Evolutionary conservation across 192 early-diverging fungal genomes (phyloP), one percentile per base, ranked within the genome.

Genomic region (Coemansia brasiliensis): DNA sequence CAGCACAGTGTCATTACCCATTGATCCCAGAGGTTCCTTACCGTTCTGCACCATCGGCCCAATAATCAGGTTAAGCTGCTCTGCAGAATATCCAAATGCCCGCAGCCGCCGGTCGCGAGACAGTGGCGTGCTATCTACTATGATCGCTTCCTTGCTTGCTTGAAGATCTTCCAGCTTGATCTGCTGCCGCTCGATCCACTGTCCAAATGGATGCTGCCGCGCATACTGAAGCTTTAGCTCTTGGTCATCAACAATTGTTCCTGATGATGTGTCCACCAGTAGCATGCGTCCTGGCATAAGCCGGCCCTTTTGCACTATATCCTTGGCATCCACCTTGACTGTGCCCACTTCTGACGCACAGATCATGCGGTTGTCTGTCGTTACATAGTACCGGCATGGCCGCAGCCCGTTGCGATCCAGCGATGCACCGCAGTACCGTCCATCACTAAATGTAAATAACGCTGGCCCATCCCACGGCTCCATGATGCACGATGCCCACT

Each of bases 401-500:
- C 95, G 88, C 39, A 98, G 80, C 55, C 96, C 96, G 65, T 98
- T 98, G 72, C 96, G 90, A 73, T 98, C 96, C 38, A 98, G 83
- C n/a, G 86, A 90, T n/a, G 96, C 96, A 64, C 96, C 96, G 67
- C 92, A 92, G 82, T 89, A 96, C 49, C 95, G 88, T 29, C 96
- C 96, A 73, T 98, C 96, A 25, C 89, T 90, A 71, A 98, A 98
- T 15, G 96, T 96, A 69, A 98, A 93, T 54, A 98, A 80, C 11
- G 96, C 96, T 15, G 96, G 96, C 18, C 96, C 96, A 71, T 98
- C 96, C 88, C 94, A 98, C 13, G 94, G 91, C 75, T 98, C 96
- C 94, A 97, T 97, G 39, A 98, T 73, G 74, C 88, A 92, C 26
- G 95, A 91, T 46, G 94, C 93, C 96, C 96, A 98, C 73, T 93